Evolutionary conservation across 768 basidiomycete species (phyloP).

Genomic region (Lentinula detonsa): DNA sequence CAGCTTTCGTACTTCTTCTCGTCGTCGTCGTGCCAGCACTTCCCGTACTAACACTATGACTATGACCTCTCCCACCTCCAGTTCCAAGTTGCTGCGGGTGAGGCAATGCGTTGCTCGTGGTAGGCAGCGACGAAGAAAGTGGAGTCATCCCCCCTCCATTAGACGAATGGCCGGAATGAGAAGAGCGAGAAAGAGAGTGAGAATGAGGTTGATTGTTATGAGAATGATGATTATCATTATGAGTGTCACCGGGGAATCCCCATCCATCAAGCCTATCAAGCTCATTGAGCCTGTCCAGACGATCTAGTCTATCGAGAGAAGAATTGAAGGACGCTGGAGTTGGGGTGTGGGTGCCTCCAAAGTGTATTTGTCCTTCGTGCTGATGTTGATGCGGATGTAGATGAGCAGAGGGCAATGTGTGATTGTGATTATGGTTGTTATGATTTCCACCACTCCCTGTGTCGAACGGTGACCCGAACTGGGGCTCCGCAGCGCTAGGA

Average conservation of each 20-base stretch:
- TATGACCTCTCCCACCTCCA: background rate
- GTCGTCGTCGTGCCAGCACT: background rate
- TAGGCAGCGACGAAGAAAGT: background rate
- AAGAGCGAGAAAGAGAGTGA: background rate
- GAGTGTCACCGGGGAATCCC: background rate
- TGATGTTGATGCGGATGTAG: background rate
- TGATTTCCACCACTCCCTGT: background rate
- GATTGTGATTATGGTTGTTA: too few relatives aligned
- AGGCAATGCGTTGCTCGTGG: background rate
- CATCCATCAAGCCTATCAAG: background rate
- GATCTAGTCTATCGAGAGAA: background rate
- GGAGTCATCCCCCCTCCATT: background rate
- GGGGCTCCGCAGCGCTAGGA: background rate
- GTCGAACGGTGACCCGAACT: background rate
- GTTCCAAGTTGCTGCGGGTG: background rate
- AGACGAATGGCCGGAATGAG: slow-evolving; percentile 10
- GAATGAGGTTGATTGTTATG: too few relatives aligned
- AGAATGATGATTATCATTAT: too few relatives aligned
- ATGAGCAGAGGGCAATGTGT: too few relatives aligned
- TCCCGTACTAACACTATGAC: background rate
- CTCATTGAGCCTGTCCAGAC: background rate
- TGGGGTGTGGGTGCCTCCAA: background rate
- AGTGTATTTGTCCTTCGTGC: background rate
- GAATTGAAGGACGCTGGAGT: background rate
- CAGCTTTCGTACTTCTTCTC: background rate